phyloP scores from a whole-genome alignment of 2,329 filamentous ascomycete species.

The Neofusicoccum sp. region DNA sequence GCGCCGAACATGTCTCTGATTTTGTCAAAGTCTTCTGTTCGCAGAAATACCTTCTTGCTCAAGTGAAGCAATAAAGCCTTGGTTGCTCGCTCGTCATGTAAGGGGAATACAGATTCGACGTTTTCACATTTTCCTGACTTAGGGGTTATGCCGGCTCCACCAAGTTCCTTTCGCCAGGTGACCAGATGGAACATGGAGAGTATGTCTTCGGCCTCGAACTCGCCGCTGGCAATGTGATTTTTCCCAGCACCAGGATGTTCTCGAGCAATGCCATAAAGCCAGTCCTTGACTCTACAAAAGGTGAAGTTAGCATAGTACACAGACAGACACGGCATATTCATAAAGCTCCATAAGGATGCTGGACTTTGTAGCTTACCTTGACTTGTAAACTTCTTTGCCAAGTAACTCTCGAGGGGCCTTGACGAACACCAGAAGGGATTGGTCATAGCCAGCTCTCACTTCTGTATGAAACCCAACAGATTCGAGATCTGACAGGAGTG shows the following conservation, averaged over 20 bases:
- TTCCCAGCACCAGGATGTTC: slow-evolving; percentile 54
- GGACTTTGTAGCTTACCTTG: slow-evolving; percentile 23
- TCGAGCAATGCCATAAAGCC: slow-evolving; percentile 73
- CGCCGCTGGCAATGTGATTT: slow-evolving; percentile 52
- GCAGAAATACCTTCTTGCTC: slow-evolving; percentile 68
- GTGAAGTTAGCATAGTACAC: background rate
- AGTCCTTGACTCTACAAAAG: slow-evolving; percentile 68
- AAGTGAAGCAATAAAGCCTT: slow-evolving; percentile 72
- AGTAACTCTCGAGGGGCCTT: slow-evolving; percentile 31
- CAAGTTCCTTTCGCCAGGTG: slow-evolving; percentile 68
- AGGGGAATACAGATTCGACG: slow-evolving; percentile 71
- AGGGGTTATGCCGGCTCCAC: slow-evolving; percentile 75
- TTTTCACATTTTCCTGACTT: slow-evolving; percentile 68
- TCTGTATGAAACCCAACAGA: slow-evolving; percentile 32
- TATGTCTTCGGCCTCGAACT: slow-evolving; percentile 76
- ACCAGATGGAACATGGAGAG: slow-evolving; percentile 76
- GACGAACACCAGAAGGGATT: slow-evolving; percentile 31
- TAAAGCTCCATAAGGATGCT: background rate
- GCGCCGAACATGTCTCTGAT: slow-evolving; percentile 78
- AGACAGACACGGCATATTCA: background rate
- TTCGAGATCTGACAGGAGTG: slow-evolving; percentile 27
- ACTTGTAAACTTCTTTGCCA: slow-evolving; percentile 32
- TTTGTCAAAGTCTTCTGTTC: slow-evolving; percentile 64
- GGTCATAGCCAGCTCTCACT: slow-evolving; percentile 31
- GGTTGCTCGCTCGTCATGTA: slow-evolving; percentile 77